A percentile compares a stretch with the other conserved stretches of the same genome.
Evolutionary conservation across 148 eudicot species (phyloP).

Genomic region (Talinum fruticosum): DNA sequence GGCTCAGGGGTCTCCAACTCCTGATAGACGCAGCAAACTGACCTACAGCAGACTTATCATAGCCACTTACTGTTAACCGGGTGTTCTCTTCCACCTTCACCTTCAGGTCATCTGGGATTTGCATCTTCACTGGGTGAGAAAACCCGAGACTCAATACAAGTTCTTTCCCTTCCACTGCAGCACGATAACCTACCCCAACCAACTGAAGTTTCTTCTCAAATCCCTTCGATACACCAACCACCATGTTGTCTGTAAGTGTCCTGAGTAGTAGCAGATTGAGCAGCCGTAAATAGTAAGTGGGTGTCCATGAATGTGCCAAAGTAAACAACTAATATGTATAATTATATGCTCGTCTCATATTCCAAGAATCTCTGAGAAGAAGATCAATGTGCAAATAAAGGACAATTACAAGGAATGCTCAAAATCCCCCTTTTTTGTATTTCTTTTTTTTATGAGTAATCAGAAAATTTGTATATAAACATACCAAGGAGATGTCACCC

Average conservation of each 20-base stretch:
- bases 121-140: conserved; percentile 85
- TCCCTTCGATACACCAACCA: conserved; percentile 86
- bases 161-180: conserved; percentile 67
- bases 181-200: conserved; percentile 93
- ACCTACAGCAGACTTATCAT: conserved; percentile 73
- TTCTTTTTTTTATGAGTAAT: too few relatives aligned
- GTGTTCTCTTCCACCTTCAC: conserved; percentile 91
- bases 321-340: too few relatives aligned
- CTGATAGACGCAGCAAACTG: conserved; percentile 88
- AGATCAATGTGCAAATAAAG: background rate
- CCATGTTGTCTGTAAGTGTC: conserved; percentile 93
- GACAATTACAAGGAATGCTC: too few relatives aligned
- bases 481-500: too few relatives aligned
- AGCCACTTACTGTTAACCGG: conserved; percentile 63
- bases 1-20: conserved; percentile 96
- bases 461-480: too few relatives aligned
- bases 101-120: conserved; percentile 55
- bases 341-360: background rate
- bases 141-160: conserved; percentile 79
- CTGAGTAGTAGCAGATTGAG: conserved; percentile 32
- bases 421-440: too few relatives aligned
- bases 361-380: background rate
- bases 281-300: background rate
- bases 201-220: conserved; percentile 82
- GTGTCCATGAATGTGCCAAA: background rate